A percentile compares a stretch with the other conserved stretches of the same genome.
phyloP scores from a whole-genome alignment of 192 early-diverging fungal genomes.

The Chytriomyces sp. region DNA sequence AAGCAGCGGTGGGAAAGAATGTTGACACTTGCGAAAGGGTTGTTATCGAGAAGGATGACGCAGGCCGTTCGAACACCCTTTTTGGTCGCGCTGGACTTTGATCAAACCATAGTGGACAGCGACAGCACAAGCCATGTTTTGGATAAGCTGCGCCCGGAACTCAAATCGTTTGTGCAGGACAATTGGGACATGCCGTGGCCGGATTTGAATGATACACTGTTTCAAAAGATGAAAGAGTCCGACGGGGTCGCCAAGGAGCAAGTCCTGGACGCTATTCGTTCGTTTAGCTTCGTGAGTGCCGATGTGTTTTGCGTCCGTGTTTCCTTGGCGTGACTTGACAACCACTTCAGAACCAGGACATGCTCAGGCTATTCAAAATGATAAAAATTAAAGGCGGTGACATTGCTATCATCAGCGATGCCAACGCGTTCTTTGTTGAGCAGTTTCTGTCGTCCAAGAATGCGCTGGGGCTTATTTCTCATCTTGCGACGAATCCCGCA shows the following conservation, averaged over 20 bases:
- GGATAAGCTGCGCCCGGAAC: background rate
- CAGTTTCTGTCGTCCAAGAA: background rate
- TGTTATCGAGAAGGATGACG: no score
- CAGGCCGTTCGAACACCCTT: no score
- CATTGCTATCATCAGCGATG: background rate
- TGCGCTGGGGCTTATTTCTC: background rate
- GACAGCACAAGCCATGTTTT: background rate
- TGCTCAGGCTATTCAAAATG: background rate
- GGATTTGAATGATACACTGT: background rate
- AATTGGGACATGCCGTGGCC: background rate
- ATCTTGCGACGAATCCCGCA: background rate
- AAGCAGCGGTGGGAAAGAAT: no score
- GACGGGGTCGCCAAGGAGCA: background rate
- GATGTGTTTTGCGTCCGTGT: background rate
- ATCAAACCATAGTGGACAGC: background rate
- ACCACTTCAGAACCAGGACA: background rate
- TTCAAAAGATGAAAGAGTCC: background rate
- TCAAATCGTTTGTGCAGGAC: background rate
- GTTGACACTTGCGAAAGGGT: no score
- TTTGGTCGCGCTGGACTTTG: background rate
- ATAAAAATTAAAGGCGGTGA: background rate
- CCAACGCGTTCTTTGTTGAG: background rate
- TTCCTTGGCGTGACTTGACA: background rate
- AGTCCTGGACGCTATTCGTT: background rate
- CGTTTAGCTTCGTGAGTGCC: background rate